These are phyloP conservation scores for Cryphonectria japonica DNA, from an alignment of 2,329 filamentous ascomycete genomes.

Conservation along the genomic window DNA sequence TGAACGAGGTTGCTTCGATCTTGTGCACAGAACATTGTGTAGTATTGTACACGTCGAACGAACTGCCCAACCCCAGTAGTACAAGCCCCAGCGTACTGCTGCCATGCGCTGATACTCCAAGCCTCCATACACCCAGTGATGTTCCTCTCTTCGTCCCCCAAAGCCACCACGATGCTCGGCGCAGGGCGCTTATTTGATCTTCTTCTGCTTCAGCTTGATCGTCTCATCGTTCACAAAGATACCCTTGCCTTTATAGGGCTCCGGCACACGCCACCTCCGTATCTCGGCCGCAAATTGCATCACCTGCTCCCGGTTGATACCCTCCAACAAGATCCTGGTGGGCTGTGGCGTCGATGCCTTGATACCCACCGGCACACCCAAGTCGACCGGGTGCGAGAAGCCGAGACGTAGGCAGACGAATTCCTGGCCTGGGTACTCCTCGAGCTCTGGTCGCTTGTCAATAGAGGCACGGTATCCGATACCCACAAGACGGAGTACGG, in stretches of 20 bases:
- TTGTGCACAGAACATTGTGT: neutral
- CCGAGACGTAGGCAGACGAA: conserved; percentile 95
- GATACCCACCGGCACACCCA: conserved; percentile 80
- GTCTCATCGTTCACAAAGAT: conserved; percentile 98
- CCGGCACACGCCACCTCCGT: conserved; percentile 83
- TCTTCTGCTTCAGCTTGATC: conserved; percentile 98
- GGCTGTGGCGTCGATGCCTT: conserved; percentile 87
- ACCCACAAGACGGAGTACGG: conserved; percentile 88
- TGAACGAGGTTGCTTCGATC: neutral
- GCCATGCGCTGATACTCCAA: neutral
- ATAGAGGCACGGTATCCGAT: conserved; percentile 93
- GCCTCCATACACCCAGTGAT: neutral
- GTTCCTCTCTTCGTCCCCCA: neutral
- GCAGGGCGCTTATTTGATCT: conserved; percentile 71
- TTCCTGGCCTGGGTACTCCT: conserved; percentile 79
- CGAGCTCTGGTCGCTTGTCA: conserved; percentile 74
- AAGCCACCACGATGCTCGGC: neutral
- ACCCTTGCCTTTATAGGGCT: conserved; percentile 99
- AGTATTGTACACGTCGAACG: conserved; percentile 16
- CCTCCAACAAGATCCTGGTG: conserved; percentile 88
- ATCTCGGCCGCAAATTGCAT: conserved; percentile 92
- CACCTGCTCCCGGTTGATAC: conserved; percentile 81
- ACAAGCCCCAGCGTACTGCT: conserved; percentile 15
- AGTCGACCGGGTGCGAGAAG: conserved; percentile 93
- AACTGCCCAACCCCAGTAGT: neutral